Percentiles rank a stretch among this genome's conserved stretches.
Evolutionary conservation across 495 filamentous ascomycete species (phyloP).

Genomic region (Amorphotheca resinae): DNA sequence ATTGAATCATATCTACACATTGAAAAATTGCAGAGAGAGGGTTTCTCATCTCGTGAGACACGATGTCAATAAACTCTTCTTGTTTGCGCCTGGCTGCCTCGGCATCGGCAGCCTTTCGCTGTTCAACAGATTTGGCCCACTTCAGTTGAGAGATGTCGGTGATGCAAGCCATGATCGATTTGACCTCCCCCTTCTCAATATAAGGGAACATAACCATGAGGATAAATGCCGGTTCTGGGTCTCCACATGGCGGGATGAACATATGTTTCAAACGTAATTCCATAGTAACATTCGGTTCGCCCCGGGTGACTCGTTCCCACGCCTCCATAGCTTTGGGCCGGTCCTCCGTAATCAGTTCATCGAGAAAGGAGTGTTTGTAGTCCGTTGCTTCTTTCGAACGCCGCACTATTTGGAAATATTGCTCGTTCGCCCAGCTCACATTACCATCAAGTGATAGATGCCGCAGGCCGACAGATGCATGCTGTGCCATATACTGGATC

Average conservation of each 20-base stretch:
- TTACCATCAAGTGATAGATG: conserved; percentile 7
- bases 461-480: conserved; percentile 10
- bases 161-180: conserved; percentile 14
- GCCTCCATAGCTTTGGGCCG: conserved; percentile 1
- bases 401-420: conserved; percentile 11
- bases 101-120: conserved; percentile 45
- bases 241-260: conserved; percentile 9
- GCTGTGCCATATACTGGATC: conserved; percentile 12
- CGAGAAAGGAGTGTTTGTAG: conserved; percentile 11
- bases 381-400: conserved; percentile 28
- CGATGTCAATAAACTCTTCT: conserved; percentile 72
- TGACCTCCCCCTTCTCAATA: conserved; percentile 6
- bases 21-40: conserved; percentile 58
- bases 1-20: conserved; percentile 55
- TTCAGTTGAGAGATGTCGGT: conserved; percentile 42
- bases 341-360: conserved; percentile 9
- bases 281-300: conserved; percentile 1
- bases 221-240: conserved; percentile 12
- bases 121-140: conserved; percentile 50
- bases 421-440: conserved; percentile 12
- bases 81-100: conserved; percentile 58
- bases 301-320: conserved; percentile 5
- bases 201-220: neutral
- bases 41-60: conserved; percentile 59
- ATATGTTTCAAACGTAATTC: conserved; percentile 10